Base-by-base conservation (phyloP, 2,329 filamentous ascomycete species). In the Hymenoscyphus albidus region DNA sequence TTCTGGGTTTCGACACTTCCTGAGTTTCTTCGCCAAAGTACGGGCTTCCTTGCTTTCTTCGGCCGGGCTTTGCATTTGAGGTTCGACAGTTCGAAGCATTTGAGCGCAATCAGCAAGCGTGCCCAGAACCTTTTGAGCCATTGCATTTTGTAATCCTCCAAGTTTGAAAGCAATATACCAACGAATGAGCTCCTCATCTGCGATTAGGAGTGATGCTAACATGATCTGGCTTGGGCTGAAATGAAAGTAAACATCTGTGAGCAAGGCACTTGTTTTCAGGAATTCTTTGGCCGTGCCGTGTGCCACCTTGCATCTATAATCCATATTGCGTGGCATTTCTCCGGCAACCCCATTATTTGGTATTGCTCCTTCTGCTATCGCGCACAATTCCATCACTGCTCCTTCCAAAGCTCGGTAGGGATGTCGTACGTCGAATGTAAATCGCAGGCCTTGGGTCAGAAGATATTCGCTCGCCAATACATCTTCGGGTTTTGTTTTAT, bases 241-340 rank as follows among this genome's bases (percentile, higher is more conserved):
- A 77, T 97, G 89, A 78, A 98, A 97, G 79, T 98, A 98, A n/a
- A 87, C 93, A 73, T 99, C 95, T 32, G 94, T 97, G 67, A 97
- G 83, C 60, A 96, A 80, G 0, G 93, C 91, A 64, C 91, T 90
- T 62, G 88, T 89, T 74, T 92, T 92, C 62, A 96, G 84, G 58
- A 92, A 82, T 22, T 88, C 85, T 54, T 90, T 85, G 0, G 93
- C 90, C 61, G 83, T 84, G n/a, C 81, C 81, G 74, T 96, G 93
- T 0, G 92, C 92, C 12, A 81, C 81, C 59, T 78, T 78, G 38
- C 87, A 78, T 32, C 82, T 78, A 10, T 76, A 72, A 59, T 81
- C 73, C 74, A 70, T 67, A 31, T 70, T 70, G 16, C 56, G 55
- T 4, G 71, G 69, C 22, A 61, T 59, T 7, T 66, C 59, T 4